Percentiles rank a stretch among this genome's conserved stretches.
These are phyloP conservation scores for Nemania bipapillata DNA, from an alignment of 2,329 filamentous ascomycete species.

Conservation along the genomic window DNA sequence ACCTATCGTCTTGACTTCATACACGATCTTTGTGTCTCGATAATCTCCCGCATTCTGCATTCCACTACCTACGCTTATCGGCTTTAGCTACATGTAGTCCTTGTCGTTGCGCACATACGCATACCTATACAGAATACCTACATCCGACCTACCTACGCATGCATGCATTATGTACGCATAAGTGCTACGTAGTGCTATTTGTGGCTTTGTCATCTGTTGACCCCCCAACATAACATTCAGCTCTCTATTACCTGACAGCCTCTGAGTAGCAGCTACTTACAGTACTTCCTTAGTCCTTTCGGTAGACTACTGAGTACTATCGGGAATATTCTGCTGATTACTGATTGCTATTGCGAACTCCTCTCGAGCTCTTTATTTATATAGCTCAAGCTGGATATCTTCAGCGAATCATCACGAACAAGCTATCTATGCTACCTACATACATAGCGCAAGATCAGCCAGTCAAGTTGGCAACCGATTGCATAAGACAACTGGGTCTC, in stretches of 20 bases:
- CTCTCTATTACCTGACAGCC: neutral
- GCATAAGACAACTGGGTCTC: slow-evolving; percentile 12
- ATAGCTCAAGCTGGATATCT: slow-evolving; percentile 1
- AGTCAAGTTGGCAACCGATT: slow-evolving; percentile 19
- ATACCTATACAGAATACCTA: neutral
- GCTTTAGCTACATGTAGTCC: neutral
- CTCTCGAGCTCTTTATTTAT: neutral
- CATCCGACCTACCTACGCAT: neutral
- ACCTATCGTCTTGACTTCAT: neutral
- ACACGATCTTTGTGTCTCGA: neutral
- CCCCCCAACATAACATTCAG: slow-evolving; percentile 2
- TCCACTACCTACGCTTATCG: neutral
- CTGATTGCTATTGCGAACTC: neutral
- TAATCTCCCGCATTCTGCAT: neutral
- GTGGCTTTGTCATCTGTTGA: neutral
- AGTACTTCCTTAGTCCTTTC: no score
- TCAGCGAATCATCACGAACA: slow-evolving; percentile 8
- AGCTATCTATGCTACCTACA: neutral
- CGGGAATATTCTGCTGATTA: neutral
- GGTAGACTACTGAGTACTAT: no score
- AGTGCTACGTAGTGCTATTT: slow-evolving; percentile 10
- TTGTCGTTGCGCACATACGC: no score
- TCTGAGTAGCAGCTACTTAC: neutral
- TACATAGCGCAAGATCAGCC: no score
- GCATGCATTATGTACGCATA: neutral